Base-by-base conservation (phyloP, 768 basidiomycete species). In the Phanerochaete carnosa region DNA sequence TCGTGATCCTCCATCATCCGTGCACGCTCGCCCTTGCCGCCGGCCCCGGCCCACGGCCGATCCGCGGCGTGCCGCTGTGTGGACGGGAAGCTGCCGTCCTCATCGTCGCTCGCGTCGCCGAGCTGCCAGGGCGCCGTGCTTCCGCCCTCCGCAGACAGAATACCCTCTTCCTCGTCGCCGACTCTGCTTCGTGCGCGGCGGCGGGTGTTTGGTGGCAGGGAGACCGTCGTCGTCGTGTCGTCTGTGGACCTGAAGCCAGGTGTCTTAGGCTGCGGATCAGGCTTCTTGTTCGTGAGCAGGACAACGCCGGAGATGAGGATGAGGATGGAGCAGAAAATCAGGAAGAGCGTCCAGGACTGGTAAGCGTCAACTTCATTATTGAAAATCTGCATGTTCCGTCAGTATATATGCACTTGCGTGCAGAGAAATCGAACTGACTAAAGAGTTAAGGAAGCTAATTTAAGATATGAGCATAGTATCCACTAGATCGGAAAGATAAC, bases 271-370 rank as follows among this genome's bases (percentile, higher is more conserved):
- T 46, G 59, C n/a, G 45, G 56, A 37, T 92, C 90, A 0, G 93
- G 89, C 68, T 95, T 94, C 78, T 98, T 95, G 76, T 92, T 87
- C 3, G 94, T 95, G 26, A 98, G 79, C 1, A 98, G 83, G n/a
- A 95, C 89, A 55, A 98, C 96, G 11, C 96, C 95, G 0, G 83
- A 85, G 47, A 98, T 89, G 57, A 98, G 87, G 45, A 97, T 80
- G 46, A 86, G 74, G 66, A 98, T 95, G 1, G 94, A 95, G 43
- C 87, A 74, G 68, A 92, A 94, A 62, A 96, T 92, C 49, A 94
- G 81, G 76, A 94, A 88, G 49, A 98, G 85, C 0, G 87, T 86
- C 95, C 94, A 96, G 26, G 89, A 81, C 62, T 89, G 80, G 70
- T 93, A 96, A n/a, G 93, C 83, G 58, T 85, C 86, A 5, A 93